A percentile compares a stretch with the other conserved stretches of the same genome.
phyloP scores from a whole-genome alignment of 352 stramenopile genomes.

The Blastocystis sp. region DNA sequence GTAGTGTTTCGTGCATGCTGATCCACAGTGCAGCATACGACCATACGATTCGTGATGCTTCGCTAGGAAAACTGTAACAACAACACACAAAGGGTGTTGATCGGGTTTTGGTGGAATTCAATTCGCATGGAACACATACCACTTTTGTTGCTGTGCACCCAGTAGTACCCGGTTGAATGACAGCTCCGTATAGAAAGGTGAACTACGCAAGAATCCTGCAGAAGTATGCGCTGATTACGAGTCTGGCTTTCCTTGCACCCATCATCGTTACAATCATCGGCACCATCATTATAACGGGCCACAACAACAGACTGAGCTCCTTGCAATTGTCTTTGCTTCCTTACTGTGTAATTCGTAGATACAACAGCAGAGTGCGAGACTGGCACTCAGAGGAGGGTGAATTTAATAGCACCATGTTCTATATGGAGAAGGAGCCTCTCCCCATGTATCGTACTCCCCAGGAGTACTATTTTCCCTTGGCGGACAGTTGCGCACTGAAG shows the following conservation, averaged over 20 bases:
- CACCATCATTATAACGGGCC: neutral
- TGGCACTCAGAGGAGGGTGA: neutral
- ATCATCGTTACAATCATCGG: constrained; percentile 11
- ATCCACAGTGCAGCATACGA: too few relatives aligned
- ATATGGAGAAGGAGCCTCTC: neutral
- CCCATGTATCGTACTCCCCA: neutral
- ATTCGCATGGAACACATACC: too few relatives aligned
- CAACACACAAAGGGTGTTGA: too few relatives aligned
- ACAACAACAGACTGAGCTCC: neutral
- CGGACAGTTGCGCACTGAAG: neutral
- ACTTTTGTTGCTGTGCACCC: too few relatives aligned
- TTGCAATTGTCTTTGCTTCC: neutral
- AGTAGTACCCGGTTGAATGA: neutral
- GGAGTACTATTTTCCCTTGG: neutral
- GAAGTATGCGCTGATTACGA: constrained; percentile 11
- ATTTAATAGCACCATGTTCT: neutral
- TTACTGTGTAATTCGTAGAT: neutral
- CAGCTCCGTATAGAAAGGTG: constrained; percentile 41
- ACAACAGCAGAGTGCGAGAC: neutral
- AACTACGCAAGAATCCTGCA: neutral
- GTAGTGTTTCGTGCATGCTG: too few relatives aligned
- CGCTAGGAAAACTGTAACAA: too few relatives aligned
- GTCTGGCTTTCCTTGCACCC: neutral
- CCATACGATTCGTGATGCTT: too few relatives aligned
- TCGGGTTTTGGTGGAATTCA: too few relatives aligned